Base-by-base conservation (phyloP, 2,329 filamentous ascomycete species). In the Echinosphaeria canescens region DNA sequence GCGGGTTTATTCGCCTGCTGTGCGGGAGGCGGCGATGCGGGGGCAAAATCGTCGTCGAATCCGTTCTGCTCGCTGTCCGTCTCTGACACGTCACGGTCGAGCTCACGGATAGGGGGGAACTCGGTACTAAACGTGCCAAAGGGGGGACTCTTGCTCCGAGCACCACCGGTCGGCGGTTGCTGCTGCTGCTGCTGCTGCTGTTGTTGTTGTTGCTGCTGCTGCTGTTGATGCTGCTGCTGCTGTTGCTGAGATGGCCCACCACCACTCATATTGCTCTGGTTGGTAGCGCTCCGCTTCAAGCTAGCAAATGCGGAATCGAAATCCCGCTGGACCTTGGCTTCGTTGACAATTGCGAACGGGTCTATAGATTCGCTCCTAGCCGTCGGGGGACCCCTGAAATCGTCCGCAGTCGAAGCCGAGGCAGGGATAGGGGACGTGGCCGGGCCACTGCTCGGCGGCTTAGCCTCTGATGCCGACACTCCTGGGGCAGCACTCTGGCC, bases 1-100 rank as follows among this genome's bases (percentile, higher is more conserved):
- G n/a, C n/a, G n/a, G n/a, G n/a, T n/a, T n/a, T n/a, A n/a, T 26
- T 31, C 2, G 36, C 37, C 28, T 39, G 40, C 28, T 36, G 33
- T 1, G 27, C 18, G 4, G 30, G 37, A 15, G 46, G 42, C 14
- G 58, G 54, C 4, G 61, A 62, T 2, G 65, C 62, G 10, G 78
- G 69, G 1, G 76, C 73, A 43, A 95, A 95, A 46, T 93, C 75
- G 42, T 98, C 88, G 26, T 90, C 85, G 42, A 95, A 95, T 0
- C 84, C 81, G 23, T 79, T 81, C 26, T 66, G 65, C 25, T 80
- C 78, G 31, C 68, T 76, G 29, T 71, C 74, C 16, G 73, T 75
- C 31, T 90, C 81, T 16, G 76, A 84, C n/a, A 79, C 75, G 14
- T 85, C 79, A 30, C 84, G 62, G 33, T 78, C 75, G 30, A 93